These are phyloP conservation scores for Sugiyamaella novakii DNA, from an alignment of 1,139 yeast species.

Conservation along the genomic window DNA sequence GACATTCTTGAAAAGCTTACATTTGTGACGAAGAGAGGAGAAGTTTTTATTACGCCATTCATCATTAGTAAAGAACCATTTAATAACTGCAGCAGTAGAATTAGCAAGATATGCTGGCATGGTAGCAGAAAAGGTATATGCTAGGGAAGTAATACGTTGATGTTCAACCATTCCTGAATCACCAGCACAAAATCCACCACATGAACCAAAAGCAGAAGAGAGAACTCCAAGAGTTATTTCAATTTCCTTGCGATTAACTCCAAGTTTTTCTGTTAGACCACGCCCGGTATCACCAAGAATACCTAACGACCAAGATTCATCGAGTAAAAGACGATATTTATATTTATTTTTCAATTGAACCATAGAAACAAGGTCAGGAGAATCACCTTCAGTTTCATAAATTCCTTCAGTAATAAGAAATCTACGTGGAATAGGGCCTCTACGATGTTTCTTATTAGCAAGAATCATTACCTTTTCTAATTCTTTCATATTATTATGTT, in stretches of 20 bases:
- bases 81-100: conserved; percentile 64
- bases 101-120: conserved; percentile 89
- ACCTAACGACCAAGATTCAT: conserved; percentile 86
- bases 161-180: conserved; percentile 81
- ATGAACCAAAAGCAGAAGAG: conserved; percentile 80
- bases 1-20: conserved; percentile 43
- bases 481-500: conserved; percentile 87
- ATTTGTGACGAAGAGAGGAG: conserved; percentile 43
- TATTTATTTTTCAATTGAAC: conserved; percentile 75
- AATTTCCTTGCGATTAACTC: conserved; percentile 58
- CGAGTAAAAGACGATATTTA: conserved; percentile 83
- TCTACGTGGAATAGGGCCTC: conserved; percentile 78
- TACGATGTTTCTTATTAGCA: conserved; percentile 54
- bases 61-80: conserved; percentile 34
- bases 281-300: conserved; percentile 82
- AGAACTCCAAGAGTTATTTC: conserved; percentile 87
- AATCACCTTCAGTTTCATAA: conserved; percentile 79
- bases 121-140: conserved; percentile 93
- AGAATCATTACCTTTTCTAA: conserved; percentile 67
- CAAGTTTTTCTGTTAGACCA: conserved; percentile 75
- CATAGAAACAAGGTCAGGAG: conserved; percentile 69
- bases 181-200: conserved; percentile 96
- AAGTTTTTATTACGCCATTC: conserved; percentile 41
- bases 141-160: conserved; percentile 86
- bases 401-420: conserved; percentile 90